Percentiles rank a stretch among this genome's conserved stretches.
Conservation (phyloP, 2,329 filamentous ascomycete genomes). For the Exophiala sideris region DNA sequence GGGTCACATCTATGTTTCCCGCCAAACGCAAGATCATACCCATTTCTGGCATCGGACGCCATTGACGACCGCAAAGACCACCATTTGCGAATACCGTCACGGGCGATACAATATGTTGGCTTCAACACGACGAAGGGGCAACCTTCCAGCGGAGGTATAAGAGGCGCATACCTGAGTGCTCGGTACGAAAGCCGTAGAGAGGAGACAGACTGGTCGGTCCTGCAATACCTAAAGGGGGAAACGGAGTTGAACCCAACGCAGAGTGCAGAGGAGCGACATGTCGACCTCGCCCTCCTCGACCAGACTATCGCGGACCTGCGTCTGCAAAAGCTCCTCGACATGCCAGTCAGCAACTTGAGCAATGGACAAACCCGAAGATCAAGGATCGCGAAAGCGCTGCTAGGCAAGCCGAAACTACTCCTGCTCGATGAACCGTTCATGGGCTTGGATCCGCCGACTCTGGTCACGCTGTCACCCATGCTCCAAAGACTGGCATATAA, state of each 20-base stretch:
- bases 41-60: constrained; percentile 66
- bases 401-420: constrained; percentile 74
- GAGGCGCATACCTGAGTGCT: constrained; percentile 81
- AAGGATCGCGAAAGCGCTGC: constrained; percentile 79
- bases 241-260: constrained; percentile 75
- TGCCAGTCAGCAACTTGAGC: constrained; percentile 85
- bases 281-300: constrained; percentile 53
- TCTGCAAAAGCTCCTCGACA: constrained; percentile 65
- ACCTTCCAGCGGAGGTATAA: constrained; percentile 48
- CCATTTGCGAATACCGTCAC: constrained; percentile 56
- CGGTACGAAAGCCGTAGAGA: constrained; percentile 87
- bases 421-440: constrained; percentile 91
- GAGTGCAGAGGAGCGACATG: constrained; percentile 47
- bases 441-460: constrained; percentile 85
- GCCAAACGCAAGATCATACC: constrained; percentile 71
- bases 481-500: constrained; percentile 65
- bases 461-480: constrained; percentile 67
- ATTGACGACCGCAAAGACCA: constrained; percentile 50
- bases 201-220: constrained; percentile 79
- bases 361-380: constrained; percentile 89
- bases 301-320: constrained; percentile 67
- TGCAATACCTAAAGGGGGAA: constrained; percentile 76
- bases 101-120: constrained; percentile 83
- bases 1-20: constrained; percentile 75
- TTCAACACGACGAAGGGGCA: constrained; percentile 70